phyloP scores from a whole-genome alignment of 495 filamentous ascomycete species.

The Podospora anserina region DNA sequence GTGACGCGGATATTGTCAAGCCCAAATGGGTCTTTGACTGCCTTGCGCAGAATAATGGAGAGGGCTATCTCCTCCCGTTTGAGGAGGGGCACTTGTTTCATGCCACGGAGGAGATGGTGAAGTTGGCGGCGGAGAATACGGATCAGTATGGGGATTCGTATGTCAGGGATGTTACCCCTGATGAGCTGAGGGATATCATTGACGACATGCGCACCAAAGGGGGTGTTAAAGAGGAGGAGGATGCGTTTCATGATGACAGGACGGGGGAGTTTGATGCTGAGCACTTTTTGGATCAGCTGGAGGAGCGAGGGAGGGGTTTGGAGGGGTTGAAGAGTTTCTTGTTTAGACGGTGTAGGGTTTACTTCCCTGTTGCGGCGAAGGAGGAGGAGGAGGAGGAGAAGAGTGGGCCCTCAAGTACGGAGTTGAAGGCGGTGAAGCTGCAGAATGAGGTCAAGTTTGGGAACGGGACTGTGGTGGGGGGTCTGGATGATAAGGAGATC shows the following conservation, averaged over 20 bases:
- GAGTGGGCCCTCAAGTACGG: not conserved
- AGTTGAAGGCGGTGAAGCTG: slow-evolving; percentile 29
- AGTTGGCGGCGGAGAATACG: slow-evolving; percentile 46
- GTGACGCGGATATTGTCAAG: slow-evolving; percentile 65
- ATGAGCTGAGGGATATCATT: slow-evolving; percentile 62
- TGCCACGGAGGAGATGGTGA: slow-evolving; percentile 34
- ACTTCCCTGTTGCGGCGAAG: slow-evolving; percentile 41
- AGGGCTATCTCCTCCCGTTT: slow-evolving; percentile 50
- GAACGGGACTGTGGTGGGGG: slow-evolving; percentile 51
- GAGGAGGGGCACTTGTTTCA: slow-evolving; percentile 54
- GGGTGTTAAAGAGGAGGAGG: not conserved
- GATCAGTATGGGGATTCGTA: slow-evolving; percentile 86
- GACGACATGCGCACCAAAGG: slow-evolving; percentile 38
- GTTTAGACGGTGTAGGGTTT: slow-evolving; percentile 60
- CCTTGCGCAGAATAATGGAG: slow-evolving; percentile 58
- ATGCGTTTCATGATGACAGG: slow-evolving; percentile 10
- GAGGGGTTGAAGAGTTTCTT: slow-evolving; percentile 58
- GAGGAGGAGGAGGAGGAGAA: slow-evolving; percentile 7
- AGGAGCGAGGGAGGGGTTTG: slow-evolving; percentile 51
- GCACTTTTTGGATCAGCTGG: slow-evolving; percentile 53
- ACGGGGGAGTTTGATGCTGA: slow-evolving; percentile 32
- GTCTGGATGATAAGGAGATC: slow-evolving; percentile 46
- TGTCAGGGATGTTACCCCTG: slow-evolving; percentile 61
- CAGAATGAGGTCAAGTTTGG: slow-evolving; percentile 60
- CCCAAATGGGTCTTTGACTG: slow-evolving; percentile 87